These are phyloP conservation scores for Solanum etuberosum DNA, from an alignment of 257 asterid genomes.

Conservation along the genomic window DNA sequence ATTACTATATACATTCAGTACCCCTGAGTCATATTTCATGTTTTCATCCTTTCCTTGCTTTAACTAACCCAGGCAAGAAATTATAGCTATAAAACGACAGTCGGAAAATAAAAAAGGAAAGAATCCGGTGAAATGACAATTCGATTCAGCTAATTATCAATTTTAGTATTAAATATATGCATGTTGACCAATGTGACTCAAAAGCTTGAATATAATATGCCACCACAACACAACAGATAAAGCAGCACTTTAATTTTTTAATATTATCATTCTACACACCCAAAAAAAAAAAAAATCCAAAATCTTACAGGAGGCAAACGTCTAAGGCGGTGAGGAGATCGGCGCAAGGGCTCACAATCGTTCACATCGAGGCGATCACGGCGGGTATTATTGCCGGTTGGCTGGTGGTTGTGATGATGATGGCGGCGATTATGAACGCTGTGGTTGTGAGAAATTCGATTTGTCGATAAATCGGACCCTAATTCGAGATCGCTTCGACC, in stretches of 20 bases:
- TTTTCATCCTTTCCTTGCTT: background rate
- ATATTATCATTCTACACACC: background rate
- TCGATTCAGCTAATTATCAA: background rate
- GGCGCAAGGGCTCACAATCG: slow-evolving; percentile 40
- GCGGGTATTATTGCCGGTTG: slow-evolving; percentile 14
- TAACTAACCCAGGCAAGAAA: background rate
- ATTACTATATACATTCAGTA: background rate
- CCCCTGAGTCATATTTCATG: background rate
- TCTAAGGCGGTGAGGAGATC: slow-evolving; percentile 20
- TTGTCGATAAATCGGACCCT: slow-evolving; percentile 17
- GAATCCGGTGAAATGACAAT: background rate
- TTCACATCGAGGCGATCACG: slow-evolving; percentile 43
- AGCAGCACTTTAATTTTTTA: background rate
- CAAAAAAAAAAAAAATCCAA: background rate
- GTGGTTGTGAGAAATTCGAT: slow-evolving; percentile 11
- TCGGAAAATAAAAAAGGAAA: background rate
- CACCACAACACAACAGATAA: background rate
- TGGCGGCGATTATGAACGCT: slow-evolving; percentile 25
- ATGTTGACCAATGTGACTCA: background rate
- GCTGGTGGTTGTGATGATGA: slow-evolving; percentile 15
- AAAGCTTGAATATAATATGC: background rate
- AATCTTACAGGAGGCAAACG: slow-evolving; percentile 38
- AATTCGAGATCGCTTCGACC: slow-evolving; percentile 46
- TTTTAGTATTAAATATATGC: background rate
- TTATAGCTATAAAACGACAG: background rate